These are phyloP conservation scores for Amanita polypyramis DNA, from an alignment of 768 basidiomycete species.

Conservation along the genomic window DNA sequence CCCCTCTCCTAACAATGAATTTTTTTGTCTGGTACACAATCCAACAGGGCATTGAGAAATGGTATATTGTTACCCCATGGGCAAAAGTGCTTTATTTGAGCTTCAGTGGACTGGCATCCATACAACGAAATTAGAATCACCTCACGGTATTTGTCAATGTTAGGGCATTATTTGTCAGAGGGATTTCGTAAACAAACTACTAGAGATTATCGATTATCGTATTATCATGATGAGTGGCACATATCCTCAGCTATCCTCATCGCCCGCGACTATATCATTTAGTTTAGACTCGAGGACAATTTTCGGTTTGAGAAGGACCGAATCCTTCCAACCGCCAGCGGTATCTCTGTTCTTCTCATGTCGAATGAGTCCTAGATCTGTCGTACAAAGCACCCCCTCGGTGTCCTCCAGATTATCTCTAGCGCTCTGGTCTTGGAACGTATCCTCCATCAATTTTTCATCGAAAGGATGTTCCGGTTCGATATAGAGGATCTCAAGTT, in stretches of 20 bases:
- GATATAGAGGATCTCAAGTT: constrained; percentile 41
- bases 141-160: too few relatives aligned
- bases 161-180: too few relatives aligned
- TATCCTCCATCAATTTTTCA: constrained; percentile 33
- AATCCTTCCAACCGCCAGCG: constrained; percentile 30
- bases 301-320: constrained; percentile 41
- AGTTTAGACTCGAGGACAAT: constrained; percentile 39
- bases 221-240: background rate
- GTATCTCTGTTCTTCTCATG: constrained; percentile 29
- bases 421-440: constrained; percentile 15
- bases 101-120: constrained; percentile 1
- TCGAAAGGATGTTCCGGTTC: constrained; percentile 32
- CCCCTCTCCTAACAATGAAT: background rate
- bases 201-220: background rate
- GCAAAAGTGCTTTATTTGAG: background rate
- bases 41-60: constrained; percentile 13
- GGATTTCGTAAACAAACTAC: too few relatives aligned
- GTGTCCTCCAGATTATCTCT: constrained; percentile 10
- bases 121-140: too few relatives aligned
- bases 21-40: background rate
- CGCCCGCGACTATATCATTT: constrained; percentile 19
- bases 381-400: constrained; percentile 42
- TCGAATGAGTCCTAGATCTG: constrained; percentile 40
- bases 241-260: constrained; percentile 7
- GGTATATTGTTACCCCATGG: constrained; percentile 3